Conservation (phyloP, 2,329 filamentous ascomycete genomes). For the Chrysoporthe cubensis region DNA sequence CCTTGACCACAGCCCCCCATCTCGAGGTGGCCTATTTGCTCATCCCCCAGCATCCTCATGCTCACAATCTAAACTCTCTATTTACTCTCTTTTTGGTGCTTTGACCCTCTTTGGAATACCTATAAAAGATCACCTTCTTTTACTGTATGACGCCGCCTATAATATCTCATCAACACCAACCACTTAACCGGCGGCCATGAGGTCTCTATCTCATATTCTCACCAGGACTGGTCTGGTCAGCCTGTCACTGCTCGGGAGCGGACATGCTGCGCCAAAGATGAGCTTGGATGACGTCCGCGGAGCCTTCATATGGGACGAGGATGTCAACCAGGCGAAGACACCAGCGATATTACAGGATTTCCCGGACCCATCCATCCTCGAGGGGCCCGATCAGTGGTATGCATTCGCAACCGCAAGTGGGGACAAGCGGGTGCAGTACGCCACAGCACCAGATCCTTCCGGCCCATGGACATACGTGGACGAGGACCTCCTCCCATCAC, state of each 20-base stretch:
- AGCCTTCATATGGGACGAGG: conserved; percentile 9
- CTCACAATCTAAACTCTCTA: neutral
- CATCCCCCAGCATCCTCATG: neutral
- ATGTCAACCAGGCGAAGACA: conserved; percentile 5
- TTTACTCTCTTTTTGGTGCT: neutral
- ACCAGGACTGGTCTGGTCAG: conserved; percentile 13
- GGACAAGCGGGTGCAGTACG: conserved; percentile 57
- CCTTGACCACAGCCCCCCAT: neutral
- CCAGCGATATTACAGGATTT: conserved; percentile 45
- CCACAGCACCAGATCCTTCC: conserved; percentile 51
- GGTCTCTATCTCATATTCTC: neutral
- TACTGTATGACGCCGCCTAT: neutral
- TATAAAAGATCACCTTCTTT: neutral
- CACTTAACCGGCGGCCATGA: conserved; percentile 13
- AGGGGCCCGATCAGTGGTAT: conserved; percentile 56
- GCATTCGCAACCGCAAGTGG: conserved; percentile 60
- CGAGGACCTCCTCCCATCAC: conserved; percentile 57
- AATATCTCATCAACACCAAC: conserved; percentile 1
- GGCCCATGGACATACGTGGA: conserved; percentile 52
- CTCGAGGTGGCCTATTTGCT: neutral
- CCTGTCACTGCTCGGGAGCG: conserved; percentile 14
- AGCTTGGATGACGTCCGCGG: conserved; percentile 6
- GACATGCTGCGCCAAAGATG: conserved; percentile 13
- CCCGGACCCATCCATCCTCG: conserved; percentile 57
- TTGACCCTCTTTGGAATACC: neutral